phyloP scores from a whole-genome alignment of 2,329 filamentous ascomycete species.

The Podosphaera aphanis region DNA sequence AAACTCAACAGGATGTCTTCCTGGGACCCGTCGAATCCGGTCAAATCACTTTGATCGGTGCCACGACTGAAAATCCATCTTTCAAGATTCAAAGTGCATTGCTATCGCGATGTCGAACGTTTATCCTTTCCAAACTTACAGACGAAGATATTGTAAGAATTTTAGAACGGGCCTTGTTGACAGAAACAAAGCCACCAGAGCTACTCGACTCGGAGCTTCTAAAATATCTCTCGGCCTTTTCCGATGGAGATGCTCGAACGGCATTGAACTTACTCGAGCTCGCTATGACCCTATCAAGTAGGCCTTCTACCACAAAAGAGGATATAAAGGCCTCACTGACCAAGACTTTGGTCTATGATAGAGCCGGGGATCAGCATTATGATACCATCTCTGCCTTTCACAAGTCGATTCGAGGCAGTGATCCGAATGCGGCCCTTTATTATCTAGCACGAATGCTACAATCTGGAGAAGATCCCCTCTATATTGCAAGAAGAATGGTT shows the following conservation, averaged over 20 bases:
- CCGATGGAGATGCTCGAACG: conserved; percentile 80
- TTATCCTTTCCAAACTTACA: conserved; percentile 56
- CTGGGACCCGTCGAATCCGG: conserved; percentile 78
- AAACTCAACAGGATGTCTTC: conserved; percentile 86
- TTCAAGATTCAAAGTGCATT: conserved; percentile 81
- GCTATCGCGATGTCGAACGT: conserved; percentile 72
- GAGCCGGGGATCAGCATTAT: conserved; percentile 89
- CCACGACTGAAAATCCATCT: conserved; percentile 89
- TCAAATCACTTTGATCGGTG: conserved; percentile 74
- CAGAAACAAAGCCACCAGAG: conserved; percentile 28
- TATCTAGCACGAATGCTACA: conserved; percentile 92
- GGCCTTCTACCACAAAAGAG: conserved; percentile 42
- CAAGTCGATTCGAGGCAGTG: conserved; percentile 74
- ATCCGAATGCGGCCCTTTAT: conserved; percentile 74
- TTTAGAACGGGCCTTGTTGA: conserved; percentile 45
- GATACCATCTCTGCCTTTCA: conserved; percentile 94
- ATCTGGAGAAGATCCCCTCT: conserved; percentile 80
- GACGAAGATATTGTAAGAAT: conserved; percentile 52
- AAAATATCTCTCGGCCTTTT: conserved; percentile 59
- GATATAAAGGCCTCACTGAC: conserved; percentile 65
- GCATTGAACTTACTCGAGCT: conserved; percentile 82
- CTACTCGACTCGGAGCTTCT: conserved; percentile 60
- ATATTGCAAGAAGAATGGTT: conserved; percentile 76
- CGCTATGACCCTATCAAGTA: conserved; percentile 51
- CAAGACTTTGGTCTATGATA: conserved; percentile 83